These are phyloP conservation scores for Saturnispora mendoncae DNA, from an alignment of 805 yeast genomes.

Conservation along the genomic window DNA sequence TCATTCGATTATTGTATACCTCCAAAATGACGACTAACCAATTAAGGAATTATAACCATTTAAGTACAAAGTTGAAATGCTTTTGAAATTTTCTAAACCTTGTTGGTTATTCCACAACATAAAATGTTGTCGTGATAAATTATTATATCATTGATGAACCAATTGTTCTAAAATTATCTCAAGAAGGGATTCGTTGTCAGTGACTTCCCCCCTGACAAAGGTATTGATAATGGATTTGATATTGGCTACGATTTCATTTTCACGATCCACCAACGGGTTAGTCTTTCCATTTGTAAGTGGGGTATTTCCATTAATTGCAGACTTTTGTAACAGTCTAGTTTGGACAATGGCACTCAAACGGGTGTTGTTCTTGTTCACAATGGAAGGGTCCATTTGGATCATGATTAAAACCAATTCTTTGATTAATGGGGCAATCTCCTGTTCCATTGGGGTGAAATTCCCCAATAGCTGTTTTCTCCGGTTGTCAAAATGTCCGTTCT, in stretches of 20 bases:
- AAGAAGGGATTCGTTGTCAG: not conserved
- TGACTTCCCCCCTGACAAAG: not conserved
- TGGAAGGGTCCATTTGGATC: constrained; percentile 39
- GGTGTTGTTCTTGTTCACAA: constrained; percentile 40
- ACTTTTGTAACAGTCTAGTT: constrained; percentile 35
- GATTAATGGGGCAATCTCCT: constrained; percentile 30
- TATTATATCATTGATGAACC: not conserved
- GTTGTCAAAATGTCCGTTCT: constrained; percentile 40
- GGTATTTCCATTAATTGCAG: constrained; percentile 5
- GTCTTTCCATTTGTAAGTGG: not conserved
- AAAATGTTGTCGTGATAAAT: not conserved
- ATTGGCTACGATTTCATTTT: not conserved
- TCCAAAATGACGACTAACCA: not conserved
- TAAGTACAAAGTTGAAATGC: not conserved
- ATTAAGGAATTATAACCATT: too few species aligned
- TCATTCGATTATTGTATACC: not conserved
- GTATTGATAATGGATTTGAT: not conserved
- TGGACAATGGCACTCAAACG: constrained; percentile 44
- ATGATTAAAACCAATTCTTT: constrained; percentile 37
- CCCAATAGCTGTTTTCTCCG: constrained; percentile 36
- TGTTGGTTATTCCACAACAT: not conserved
- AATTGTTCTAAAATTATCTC: not conserved
- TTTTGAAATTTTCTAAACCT: not conserved
- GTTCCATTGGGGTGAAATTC: constrained; percentile 26
- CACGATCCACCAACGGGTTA: not conserved